Conservation (phyloP, 2,329 filamentous ascomycete genomes). For the Alternaria gaisen region DNA sequence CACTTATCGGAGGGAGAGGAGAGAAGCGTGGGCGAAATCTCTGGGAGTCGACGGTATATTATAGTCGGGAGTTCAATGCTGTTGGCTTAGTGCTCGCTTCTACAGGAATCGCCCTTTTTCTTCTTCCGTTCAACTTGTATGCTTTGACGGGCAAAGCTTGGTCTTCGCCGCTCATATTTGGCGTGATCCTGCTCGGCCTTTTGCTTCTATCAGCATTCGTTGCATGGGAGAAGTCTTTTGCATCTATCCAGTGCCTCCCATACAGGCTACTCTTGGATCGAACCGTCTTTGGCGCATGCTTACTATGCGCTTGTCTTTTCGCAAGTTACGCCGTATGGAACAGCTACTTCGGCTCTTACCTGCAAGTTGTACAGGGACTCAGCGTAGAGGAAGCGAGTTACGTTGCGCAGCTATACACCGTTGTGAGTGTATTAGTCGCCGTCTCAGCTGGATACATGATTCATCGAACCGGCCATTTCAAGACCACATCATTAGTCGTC, state of each 20-base stretch:
- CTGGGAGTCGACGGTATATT: constrained; percentile 60
- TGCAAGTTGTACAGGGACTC: constrained; percentile 47
- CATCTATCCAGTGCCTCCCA: constrained; percentile 50
- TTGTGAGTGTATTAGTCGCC: constrained; percentile 28
- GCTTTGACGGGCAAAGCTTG: constrained; percentile 27
- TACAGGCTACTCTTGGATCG: constrained; percentile 44
- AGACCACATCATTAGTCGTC: constrained; percentile 23
- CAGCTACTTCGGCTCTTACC: constrained; percentile 50
- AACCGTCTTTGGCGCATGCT: constrained; percentile 61
- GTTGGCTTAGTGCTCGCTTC: constrained; percentile 68
- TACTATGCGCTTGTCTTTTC: constrained; percentile 53
- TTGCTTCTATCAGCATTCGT: constrained; percentile 30
- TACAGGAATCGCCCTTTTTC: constrained; percentile 67
- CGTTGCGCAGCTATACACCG: constrained; percentile 45
- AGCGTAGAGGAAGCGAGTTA: constrained; percentile 43
- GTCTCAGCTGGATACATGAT: constrained; percentile 25
- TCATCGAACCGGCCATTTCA: constrained; percentile 28
- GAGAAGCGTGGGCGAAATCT: constrained; percentile 56
- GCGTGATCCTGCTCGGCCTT: constrained; percentile 39
- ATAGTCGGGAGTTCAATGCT: constrained; percentile 69
- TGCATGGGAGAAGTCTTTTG: constrained; percentile 50
- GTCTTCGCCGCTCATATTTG: constrained; percentile 41
- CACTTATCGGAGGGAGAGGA: constrained; percentile 53
- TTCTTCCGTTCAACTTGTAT: constrained; percentile 70
- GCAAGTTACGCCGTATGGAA: constrained; percentile 45